Evolutionary conservation across 163 green algal genomes (phyloP), one percentile per base, ranked within the genome.

Genomic region (Coccomyxa subellipsoidea): DNA sequence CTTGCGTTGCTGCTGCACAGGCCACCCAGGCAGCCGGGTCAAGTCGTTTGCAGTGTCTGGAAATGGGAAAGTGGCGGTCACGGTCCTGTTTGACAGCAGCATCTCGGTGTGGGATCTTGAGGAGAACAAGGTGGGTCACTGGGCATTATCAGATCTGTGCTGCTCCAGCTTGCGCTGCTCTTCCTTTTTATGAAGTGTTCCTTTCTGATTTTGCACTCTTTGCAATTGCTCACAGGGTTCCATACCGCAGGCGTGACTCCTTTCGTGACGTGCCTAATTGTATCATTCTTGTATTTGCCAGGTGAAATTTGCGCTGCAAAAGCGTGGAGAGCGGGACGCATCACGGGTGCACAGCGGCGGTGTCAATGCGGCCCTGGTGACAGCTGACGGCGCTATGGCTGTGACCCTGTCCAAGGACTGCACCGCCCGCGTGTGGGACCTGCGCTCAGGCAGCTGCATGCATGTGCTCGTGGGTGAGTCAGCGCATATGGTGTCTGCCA

Each of bases 41-140:
- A 95, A 95, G 83, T 91, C 84, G 71, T 92, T 94, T 73, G 89
- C 90, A 1, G 88, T 90, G 8, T 85, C 47, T 27, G 66, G 54
- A 8, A 88, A 94, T 73, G 89, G 88, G 27, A 21, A 32, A 18
- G 79, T 76, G 0, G 89, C 88, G 0, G 89, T 93, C 0, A 77
- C 93, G 10, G 90, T 94, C 77, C 89, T 96, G 18, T 96, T 91
- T 80, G 94, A 97, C 87, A 90, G 81, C 78, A 95, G 85, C 4
- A 86, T 95, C 21, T 82, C 80, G 9, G 79, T 93, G 1, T 88
- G 84, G 82, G 85, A 91, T 81, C 53, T 90, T 72, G 38, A 53
- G 23, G 81, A n/a, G 6, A 78, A 81, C 79, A 7, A 82, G 84
- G 53, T 79, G 38, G 31, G 54, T 6, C 5, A 36, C 29, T 47